Percentiles rank a stretch among this genome's conserved stretches.
These are phyloP conservation scores for Cyclotella baltica DNA, from an alignment of 108 stramenopile genomes.

Conservation along the genomic window DNA sequence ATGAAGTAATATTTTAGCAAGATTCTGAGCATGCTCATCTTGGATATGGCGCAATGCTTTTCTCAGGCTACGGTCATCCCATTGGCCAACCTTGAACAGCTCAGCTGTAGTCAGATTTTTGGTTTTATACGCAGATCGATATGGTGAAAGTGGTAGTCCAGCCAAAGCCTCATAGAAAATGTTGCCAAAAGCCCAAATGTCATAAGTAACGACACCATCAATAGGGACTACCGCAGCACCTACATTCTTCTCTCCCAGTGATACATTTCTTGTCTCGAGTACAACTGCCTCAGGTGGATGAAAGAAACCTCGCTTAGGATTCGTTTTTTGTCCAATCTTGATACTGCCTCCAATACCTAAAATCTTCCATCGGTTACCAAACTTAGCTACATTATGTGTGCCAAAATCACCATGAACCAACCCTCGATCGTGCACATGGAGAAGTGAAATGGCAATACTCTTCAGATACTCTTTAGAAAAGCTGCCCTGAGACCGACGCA, in stretches of 20 bases:
- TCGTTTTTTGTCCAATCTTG: conserved; percentile 65
- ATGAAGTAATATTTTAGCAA: conserved; percentile 74
- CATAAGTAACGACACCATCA: conserved; percentile 75
- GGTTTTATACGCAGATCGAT: conserved; percentile 76
- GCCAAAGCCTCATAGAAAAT: conserved; percentile 85
- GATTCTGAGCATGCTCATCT: conserved; percentile 60
- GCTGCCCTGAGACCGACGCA: conserved; percentile 65
- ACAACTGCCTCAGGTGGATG: conserved; percentile 89
- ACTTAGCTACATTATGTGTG: conserved; percentile 88
- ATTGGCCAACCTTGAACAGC: conserved; percentile 82
- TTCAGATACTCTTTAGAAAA: conserved; percentile 82
- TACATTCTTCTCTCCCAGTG: conserved; percentile 71
- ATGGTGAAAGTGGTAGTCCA: conserved; percentile 81
- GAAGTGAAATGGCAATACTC: conserved; percentile 83
- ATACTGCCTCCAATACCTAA: conserved; percentile 83
- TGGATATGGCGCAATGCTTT: conserved; percentile 77
- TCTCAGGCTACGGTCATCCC: conserved; percentile 81
- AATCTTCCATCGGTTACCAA: conserved; percentile 86
- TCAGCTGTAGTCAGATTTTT: conserved; percentile 82
- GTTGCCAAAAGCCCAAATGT: conserved; percentile 89
- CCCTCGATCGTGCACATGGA: conserved; percentile 87
- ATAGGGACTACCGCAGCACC: conserved; percentile 73
- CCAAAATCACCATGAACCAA: conserved; percentile 90
- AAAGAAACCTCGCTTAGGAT: conserved; percentile 85
- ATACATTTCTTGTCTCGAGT: conserved; percentile 70